phyloP scores from a whole-genome alignment of 164 flowering plant genomes.

The Euptelea pleiosperma region DNA sequence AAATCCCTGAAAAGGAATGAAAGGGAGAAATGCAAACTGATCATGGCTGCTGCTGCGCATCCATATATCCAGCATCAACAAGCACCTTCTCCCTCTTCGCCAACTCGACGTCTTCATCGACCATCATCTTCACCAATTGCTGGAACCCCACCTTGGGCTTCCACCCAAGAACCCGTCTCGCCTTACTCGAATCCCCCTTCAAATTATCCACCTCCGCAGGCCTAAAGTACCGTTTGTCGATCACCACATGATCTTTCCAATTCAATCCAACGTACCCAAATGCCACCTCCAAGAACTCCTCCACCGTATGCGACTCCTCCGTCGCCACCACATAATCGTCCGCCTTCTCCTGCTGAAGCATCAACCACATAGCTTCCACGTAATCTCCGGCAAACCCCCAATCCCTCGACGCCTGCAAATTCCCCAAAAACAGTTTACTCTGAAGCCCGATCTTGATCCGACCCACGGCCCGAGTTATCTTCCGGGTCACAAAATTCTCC shows the following conservation, averaged over 20 bases:
- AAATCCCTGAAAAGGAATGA: not conserved
- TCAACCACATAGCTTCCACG: slow-evolving; percentile 99
- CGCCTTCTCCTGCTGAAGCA: slow-evolving; percentile 94
- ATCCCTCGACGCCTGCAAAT: slow-evolving; percentile 76
- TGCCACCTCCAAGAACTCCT: slow-evolving; percentile 85
- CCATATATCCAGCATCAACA: slow-evolving; percentile 91
- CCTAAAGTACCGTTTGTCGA: slow-evolving; percentile 82
- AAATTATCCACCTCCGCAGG: slow-evolving; percentile 88
- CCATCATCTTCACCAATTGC: slow-evolving; percentile 98
- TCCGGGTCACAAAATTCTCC: slow-evolving; percentile 88
- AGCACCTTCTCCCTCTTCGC: slow-evolving; percentile 93
- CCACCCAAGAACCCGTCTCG: slow-evolving; percentile 72
- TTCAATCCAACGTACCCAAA: slow-evolving; percentile 91
- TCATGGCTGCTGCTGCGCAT: slow-evolving; percentile 93
- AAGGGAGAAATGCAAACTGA: not conserved
- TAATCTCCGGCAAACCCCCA: slow-evolving; percentile 99
- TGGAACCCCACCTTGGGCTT: slow-evolving; percentile 88
- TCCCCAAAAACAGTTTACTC: slow-evolving; percentile 84
- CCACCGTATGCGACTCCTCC: slow-evolving; percentile 88
- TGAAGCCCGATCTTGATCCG: slow-evolving; percentile 86
- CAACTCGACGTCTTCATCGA: slow-evolving; percentile 78
- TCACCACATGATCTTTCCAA: slow-evolving; percentile 90
- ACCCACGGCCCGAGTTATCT: slow-evolving; percentile 88
- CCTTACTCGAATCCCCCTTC: slow-evolving; percentile 80
- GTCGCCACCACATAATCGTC: slow-evolving; percentile 97